Conservation (phyloP, 2,329 filamentous ascomycete species). For the Epichloe sylvatica region DNA sequence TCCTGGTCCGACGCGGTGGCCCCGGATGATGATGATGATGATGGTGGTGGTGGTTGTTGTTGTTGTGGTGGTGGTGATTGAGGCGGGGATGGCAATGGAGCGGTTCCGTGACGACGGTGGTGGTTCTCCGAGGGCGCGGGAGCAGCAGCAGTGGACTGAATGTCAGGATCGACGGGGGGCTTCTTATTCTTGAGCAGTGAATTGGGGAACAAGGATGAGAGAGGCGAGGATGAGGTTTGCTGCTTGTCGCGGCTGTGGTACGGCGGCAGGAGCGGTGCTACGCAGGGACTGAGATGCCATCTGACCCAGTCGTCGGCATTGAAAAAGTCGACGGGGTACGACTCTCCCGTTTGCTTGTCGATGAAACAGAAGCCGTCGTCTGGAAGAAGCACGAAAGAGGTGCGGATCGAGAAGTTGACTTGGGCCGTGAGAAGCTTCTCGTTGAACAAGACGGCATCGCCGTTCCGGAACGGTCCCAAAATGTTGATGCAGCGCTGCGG, state of each 20-base stretch:
- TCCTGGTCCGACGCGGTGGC: constrained; percentile 13
- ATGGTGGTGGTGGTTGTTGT: constrained; percentile 7
- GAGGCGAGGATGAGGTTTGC: constrained; percentile 22
- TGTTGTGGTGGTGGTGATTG: constrained; percentile 2
- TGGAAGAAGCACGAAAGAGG: constrained; percentile 71
- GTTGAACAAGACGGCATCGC: constrained; percentile 82
- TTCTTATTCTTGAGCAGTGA: constrained; percentile 18
- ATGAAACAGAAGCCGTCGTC: constrained; percentile 81
- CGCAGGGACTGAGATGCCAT: constrained; percentile 63
- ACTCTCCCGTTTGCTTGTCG: constrained; percentile 64
- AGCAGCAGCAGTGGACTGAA: neutral
- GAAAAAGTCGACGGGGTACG: constrained; percentile 76
- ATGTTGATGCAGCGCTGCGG: constrained; percentile 85
- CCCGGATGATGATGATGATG: neutral
- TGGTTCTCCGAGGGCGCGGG: constrained; percentile 5
- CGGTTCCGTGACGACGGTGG: neutral
- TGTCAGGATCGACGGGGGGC: neutral
- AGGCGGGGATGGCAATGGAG: constrained; percentile 11
- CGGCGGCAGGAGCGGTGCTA: constrained; percentile 51
- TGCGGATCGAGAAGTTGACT: constrained; percentile 84
- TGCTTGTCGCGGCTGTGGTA: constrained; percentile 22
- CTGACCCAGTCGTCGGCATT: constrained; percentile 66
- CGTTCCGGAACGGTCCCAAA: constrained; percentile 74
- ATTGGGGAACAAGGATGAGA: constrained; percentile 34
- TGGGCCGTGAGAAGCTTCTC: constrained; percentile 82